Evolutionary conservation across 768 basidiomycete species (phyloP), one percentile per base, ranked within the genome.

Genomic region (Mycena haematopus): DNA sequence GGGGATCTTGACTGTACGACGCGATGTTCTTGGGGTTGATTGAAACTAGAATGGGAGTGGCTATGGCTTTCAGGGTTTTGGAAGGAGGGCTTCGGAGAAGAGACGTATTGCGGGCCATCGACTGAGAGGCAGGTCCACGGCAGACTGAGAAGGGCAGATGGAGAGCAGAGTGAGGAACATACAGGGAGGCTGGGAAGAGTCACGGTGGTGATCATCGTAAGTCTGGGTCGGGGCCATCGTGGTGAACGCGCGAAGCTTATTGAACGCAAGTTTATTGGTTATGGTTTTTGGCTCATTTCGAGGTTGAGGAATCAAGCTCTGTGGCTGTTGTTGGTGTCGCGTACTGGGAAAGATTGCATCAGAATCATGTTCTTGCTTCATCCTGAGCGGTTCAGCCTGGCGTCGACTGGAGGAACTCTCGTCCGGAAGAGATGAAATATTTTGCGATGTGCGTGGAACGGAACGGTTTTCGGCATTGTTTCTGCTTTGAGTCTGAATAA

Each of bases 401-500:
- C 56, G 55, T 19, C 60, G 63, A 21, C 38, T 52, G 6, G 45
- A 45, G 54, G 31, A 24, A 50, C 11, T 33, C 4, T 38, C 40
- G 49, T 27, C 13, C 29, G 29, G 29, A 31, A 31, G 29, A 5
- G 14, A 38, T 60, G 64, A 19, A 58, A 42, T 49, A 0, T 55
- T 52, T 46, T 56, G 63, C 14, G 63, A 60, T n/a, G 51, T 21
- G 36, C 59, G 46, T 2, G 52, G 42, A 9, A 25, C n/a, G 25
- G 42, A 47, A 13, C 44, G 33, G 53, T 67, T 67, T 60, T 67
- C 65, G 49, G 55, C 17, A 21, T 56, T 62, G 50, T 63, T 63
- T 57, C 62, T 60, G 52, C 65, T 67, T 25, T 63, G 65, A 5
- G 61, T 67, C 38, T 67, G 62, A 44, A 67, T 57, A 51, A 63